Percentiles rank a stretch among this genome's conserved stretches.
Evolutionary conservation across 2,329 filamentous ascomycete genomes (phyloP).

Genomic region (Ascochyta fabae): DNA sequence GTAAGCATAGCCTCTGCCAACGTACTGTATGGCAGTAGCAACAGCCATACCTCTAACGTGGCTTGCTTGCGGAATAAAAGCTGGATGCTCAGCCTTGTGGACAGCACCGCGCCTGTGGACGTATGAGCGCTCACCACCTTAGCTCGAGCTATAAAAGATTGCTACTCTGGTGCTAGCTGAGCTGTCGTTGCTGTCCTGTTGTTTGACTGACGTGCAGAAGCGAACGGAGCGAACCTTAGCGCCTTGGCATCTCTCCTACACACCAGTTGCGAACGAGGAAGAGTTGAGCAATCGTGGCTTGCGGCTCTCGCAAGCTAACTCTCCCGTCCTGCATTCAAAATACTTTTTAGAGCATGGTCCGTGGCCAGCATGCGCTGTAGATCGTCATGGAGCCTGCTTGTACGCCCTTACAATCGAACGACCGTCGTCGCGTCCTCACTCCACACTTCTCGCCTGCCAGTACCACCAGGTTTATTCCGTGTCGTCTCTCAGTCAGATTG

Average conservation of each 20-base stretch:
- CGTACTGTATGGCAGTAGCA: conserved; percentile 25
- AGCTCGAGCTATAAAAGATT: conserved; percentile 25
- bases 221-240: conserved; percentile 37
- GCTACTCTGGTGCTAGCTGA: conserved; percentile 37
- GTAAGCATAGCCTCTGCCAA: conserved; percentile 21
- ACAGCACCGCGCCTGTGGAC: conserved; percentile 6
- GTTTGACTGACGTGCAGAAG: conserved; percentile 39
- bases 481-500: not conserved
- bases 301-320: not conserved
- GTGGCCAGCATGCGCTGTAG: conserved; percentile 8
- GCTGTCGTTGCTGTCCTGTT: conserved; percentile 36
- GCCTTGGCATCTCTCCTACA: conserved; percentile 26
- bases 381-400: conserved; percentile 7
- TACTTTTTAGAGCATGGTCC: conserved; percentile 7
- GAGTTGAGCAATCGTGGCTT: conserved; percentile 20
- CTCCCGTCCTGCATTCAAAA: conserved; percentile 15
- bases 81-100: conserved; percentile 28
- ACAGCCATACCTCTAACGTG: conserved; percentile 27
- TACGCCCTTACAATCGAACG: not conserved
- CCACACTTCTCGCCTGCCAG: not conserved
- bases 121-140: conserved; percentile 21
- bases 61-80: conserved; percentile 24
- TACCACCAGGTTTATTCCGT: not conserved
- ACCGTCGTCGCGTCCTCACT: conserved; percentile 3
- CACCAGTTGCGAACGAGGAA: conserved; percentile 8